phyloP scores from a whole-genome alignment of 148 eudicot genomes.

The Camellia lanceoleosa region DNA sequence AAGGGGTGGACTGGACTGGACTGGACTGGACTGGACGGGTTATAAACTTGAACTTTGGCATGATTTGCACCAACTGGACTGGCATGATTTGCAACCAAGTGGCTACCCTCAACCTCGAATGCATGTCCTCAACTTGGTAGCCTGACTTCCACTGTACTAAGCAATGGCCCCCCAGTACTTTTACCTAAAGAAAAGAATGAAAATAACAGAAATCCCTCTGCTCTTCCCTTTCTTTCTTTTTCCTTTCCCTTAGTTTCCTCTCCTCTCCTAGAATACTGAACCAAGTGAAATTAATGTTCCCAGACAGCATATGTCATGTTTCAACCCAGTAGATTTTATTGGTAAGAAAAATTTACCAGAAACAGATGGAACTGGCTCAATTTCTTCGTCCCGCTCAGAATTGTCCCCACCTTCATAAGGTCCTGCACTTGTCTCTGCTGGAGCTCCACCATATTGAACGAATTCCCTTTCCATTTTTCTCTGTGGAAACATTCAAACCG shows the following conservation, averaged over 20 bases:
- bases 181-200: background rate
- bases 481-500: slow-evolving; percentile 32
- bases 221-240: background rate
- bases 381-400: slow-evolving; percentile 41
- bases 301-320: background rate
- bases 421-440: slow-evolving; percentile 41
- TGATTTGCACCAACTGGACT: no score
- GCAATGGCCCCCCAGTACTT: background rate
- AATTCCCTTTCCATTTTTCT: slow-evolving; percentile 74
- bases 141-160: background rate
- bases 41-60: background rate
- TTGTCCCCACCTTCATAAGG: slow-evolving; percentile 41
- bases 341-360: slow-evolving; percentile 49
- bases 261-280: background rate
- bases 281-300: background rate
- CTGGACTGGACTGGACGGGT: background rate
- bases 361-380: slow-evolving; percentile 53
- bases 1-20: background rate
- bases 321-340: background rate
- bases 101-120: background rate
- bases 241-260: background rate
- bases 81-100: no score
- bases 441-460: slow-evolving; percentile 66
- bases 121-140: background rate
- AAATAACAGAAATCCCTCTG: background rate